These are phyloP conservation scores for Pleurotus pulmonarius DNA, from an alignment of 768 basidiomycete species.

Conservation along the genomic window DNA sequence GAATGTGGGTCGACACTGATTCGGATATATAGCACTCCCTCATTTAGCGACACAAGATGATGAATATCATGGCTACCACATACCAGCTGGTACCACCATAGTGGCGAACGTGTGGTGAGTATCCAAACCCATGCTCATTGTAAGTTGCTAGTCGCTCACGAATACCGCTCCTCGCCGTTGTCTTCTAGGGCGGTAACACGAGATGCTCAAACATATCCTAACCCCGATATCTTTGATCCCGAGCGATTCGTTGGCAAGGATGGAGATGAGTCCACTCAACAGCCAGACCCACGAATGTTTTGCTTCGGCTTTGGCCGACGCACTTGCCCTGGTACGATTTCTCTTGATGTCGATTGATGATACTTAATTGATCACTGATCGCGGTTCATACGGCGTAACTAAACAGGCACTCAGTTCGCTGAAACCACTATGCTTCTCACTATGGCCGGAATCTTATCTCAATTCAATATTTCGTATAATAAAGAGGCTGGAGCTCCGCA, in stretches of 20 bases:
- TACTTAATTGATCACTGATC: too few relatives aligned
- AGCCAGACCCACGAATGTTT: constrained; percentile 29
- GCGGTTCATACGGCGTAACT: too few relatives aligned
- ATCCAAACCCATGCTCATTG: not conserved
- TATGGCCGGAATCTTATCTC: constrained; percentile 27
- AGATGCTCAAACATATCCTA: constrained; percentile 36
- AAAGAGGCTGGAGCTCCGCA: constrained; percentile 8
- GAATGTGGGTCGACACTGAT: not conserved
- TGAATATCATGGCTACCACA: constrained; percentile 37
- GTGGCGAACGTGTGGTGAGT: constrained; percentile 45
- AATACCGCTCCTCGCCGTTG: not conserved
- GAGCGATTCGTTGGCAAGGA: constrained; percentile 23
- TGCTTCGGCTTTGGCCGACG: constrained; percentile 30
- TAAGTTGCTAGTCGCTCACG: too few relatives aligned
- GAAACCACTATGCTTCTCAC: constrained; percentile 26
- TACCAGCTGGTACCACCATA: constrained; percentile 42
- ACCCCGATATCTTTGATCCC: constrained; percentile 37
- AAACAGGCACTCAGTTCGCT: constrained; percentile 25
- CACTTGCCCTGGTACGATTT: constrained; percentile 25
- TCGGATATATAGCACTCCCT: constrained; percentile 28
- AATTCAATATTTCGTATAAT: constrained; percentile 23
- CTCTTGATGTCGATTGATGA: too few relatives aligned
- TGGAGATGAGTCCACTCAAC: constrained; percentile 2
- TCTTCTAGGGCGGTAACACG: constrained; percentile 37
- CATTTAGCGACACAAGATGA: constrained; percentile 41